A percentile compares a stretch with the other conserved stretches of the same genome.
These are phyloP conservation scores for Ichthyophthirius multifiliis DNA, from an alignment of 169 alveolate genomes.

Conservation along the genomic window DNA sequence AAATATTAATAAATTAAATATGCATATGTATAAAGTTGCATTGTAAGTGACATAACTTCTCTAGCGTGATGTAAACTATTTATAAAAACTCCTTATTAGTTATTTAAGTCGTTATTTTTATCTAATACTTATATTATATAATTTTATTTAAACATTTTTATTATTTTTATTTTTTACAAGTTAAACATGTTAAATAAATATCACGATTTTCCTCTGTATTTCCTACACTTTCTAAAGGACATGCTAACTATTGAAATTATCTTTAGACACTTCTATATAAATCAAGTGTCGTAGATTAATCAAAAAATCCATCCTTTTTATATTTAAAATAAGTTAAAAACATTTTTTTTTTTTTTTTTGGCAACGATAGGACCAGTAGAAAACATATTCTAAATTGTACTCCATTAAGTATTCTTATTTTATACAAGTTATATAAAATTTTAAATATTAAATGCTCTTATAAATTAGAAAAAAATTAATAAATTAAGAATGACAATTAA, in stretches of 20 bases:
- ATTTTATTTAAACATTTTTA: background rate
- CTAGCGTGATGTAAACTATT: conserved; percentile 78
- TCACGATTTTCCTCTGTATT: too few species aligned
- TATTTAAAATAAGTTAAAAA: background rate
- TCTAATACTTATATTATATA: background rate
- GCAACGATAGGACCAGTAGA: too few species aligned
- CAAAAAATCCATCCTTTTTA: background rate
- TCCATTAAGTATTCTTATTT: too few species aligned
- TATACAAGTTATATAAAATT: too few species aligned
- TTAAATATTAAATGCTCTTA: too few species aligned
- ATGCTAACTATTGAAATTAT: background rate
- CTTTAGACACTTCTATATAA: background rate
- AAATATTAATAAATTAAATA: background rate
- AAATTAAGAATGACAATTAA: too few species aligned
- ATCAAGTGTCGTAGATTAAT: background rate
- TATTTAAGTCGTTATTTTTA: background rate
- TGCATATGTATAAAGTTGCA: conserved; percentile 53
- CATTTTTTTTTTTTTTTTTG: too few species aligned
- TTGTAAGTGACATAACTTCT: conserved; percentile 65
- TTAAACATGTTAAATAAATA: background rate
- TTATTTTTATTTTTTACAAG: background rate
- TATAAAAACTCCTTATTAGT: conserved; percentile 49
- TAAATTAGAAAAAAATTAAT: too few species aligned
- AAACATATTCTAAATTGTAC: too few species aligned
- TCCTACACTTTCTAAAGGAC: background rate